phyloP scores from a whole-genome alignment of 495 filamentous ascomycete species.

The Lasiosphaeria miniovina region DNA sequence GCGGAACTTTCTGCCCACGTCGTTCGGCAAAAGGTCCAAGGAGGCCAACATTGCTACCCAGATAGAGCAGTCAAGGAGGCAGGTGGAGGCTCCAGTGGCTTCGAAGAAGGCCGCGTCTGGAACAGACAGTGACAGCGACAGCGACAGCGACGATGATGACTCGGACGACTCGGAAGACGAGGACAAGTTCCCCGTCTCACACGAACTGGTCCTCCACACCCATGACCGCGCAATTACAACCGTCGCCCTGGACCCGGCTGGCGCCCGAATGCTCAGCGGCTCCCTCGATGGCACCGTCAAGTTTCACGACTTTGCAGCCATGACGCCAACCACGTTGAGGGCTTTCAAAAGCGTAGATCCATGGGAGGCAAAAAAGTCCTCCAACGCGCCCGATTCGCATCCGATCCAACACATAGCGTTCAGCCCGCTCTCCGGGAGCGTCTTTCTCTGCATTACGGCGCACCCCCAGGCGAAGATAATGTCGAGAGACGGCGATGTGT shows the following conservation, averaged over 20 bases:
- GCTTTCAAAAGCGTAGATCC: conserved; percentile 94
- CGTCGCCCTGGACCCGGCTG: conserved; percentile 78
- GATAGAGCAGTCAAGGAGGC: conserved; percentile 72
- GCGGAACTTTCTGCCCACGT: conserved; percentile 73
- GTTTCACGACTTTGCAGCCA: conserved; percentile 89
- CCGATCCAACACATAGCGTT: conserved; percentile 82
- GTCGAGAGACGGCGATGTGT: conserved; percentile 78
- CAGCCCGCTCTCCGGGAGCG: conserved; percentile 75
- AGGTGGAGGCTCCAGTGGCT: conserved; percentile 31
- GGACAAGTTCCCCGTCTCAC: conserved; percentile 89
- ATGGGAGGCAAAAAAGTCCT: conserved; percentile 66
- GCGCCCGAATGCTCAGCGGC: conserved; percentile 79
- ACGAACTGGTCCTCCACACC: conserved; percentile 87
- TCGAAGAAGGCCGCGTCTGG: conserved; percentile 37
- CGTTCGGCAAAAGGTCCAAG: conserved; percentile 81
- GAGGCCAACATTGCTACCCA: conserved; percentile 72
- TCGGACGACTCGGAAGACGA: conserved; percentile 64
- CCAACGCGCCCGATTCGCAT: conserved; percentile 72
- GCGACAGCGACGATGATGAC: conserved; percentile 52
- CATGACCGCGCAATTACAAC: conserved; percentile 87
- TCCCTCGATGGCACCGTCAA: conserved; percentile 90
- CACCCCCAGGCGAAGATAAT: conserved; percentile 86
- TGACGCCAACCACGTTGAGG: conserved; percentile 90
- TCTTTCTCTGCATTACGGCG: conserved; percentile 81
- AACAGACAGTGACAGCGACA: conserved; percentile 40